Conservation (phyloP, 2,329 filamentous ascomycete species). For the Cordyceps tenuipes region DNA sequence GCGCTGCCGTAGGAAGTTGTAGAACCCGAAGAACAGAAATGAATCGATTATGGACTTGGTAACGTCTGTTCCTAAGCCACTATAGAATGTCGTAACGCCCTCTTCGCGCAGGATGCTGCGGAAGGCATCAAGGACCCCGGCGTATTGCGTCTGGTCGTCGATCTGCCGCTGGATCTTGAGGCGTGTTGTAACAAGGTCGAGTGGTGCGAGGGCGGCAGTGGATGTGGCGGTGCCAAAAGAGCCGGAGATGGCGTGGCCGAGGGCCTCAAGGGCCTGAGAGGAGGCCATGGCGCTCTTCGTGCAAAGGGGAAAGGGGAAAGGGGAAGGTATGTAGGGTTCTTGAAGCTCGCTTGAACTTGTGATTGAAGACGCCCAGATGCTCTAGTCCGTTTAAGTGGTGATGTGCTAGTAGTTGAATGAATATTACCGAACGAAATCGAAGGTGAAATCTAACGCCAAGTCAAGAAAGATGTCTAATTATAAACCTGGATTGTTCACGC, state of each 20-base stretch:
- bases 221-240: slow-evolving; percentile 71
- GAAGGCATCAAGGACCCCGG: slow-evolving; percentile 59
- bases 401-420: background rate
- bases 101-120: slow-evolving; percentile 62
- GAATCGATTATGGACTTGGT: slow-evolving; percentile 64
- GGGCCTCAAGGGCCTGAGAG: slow-evolving; percentile 50
- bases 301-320: background rate
- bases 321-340: background rate
- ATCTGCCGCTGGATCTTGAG: slow-evolving; percentile 68
- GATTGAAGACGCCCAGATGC: background rate
- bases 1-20: slow-evolving; percentile 45
- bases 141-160: slow-evolving; percentile 44
- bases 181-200: slow-evolving; percentile 73
- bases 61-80: slow-evolving; percentile 54
- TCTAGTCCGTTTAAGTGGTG: background rate
- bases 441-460: background rate
- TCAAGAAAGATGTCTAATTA: background rate
- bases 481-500: background rate
- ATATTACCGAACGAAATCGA: background rate
- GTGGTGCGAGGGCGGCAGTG: slow-evolving; percentile 70
- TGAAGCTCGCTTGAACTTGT: background rate
- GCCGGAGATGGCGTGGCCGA: slow-evolving; percentile 76
- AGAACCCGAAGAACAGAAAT: slow-evolving; percentile 81
- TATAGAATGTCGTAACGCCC: slow-evolving; percentile 68
- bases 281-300: slow-evolving; percentile 21